phyloP scores from a whole-genome alignment of 73 alveolate species.

The Paraurostyla sp. region DNA sequence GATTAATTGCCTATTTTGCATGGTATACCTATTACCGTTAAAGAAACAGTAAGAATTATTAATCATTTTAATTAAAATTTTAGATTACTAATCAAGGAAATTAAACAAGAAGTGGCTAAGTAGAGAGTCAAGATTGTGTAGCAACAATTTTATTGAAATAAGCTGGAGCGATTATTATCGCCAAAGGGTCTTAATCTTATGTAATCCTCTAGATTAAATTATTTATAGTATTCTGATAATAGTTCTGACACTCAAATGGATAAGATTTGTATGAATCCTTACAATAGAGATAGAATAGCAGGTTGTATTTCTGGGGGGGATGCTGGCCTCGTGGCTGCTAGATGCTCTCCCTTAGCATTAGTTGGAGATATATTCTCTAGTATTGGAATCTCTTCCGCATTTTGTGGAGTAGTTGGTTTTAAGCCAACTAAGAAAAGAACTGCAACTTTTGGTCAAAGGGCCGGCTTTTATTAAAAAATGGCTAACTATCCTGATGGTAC shows the following conservation, averaged over 20 bases:
- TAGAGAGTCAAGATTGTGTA: too few species aligned
- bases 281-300: conserved; percentile 72
- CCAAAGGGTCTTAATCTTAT: too few species aligned
- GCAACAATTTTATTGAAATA: too few species aligned
- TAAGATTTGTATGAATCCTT: conserved; percentile 79
- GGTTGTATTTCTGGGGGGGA: conserved; percentile 93
- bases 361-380: conserved; percentile 86
- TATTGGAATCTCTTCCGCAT: conserved; percentile 81
- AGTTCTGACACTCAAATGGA: too few species aligned
- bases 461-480: neutral
- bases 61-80: too few species aligned
- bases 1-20: neutral
- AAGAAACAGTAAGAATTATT: neutral
- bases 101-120: too few species aligned
- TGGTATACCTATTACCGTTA: conserved; percentile 8
- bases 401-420: conserved; percentile 82
- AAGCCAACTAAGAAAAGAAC: conserved; percentile 74
- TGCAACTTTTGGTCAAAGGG: conserved; percentile 45
- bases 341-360: conserved; percentile 77
- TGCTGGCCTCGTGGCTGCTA: conserved; percentile 79
- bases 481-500: neutral
- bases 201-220: too few species aligned
- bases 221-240: too few species aligned
- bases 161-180: too few species aligned
- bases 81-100: too few species aligned